Base-by-base conservation (phyloP, 169 alveolate species). In the Plasmodium vivax region DNA sequence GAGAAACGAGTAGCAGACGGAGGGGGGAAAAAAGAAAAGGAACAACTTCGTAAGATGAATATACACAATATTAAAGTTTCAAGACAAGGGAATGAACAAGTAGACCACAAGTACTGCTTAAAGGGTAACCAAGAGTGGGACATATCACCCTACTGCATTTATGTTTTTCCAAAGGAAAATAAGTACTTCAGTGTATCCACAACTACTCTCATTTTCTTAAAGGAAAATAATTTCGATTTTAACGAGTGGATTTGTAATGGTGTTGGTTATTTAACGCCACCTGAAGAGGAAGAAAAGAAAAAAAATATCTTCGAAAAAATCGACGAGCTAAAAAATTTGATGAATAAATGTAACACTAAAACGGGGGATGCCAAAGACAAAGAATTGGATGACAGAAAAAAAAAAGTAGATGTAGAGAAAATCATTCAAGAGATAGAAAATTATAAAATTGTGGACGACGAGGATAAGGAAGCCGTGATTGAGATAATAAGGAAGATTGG, bases 151-250 rank as follows among this genome's bases (percentile, higher is more conserved):
- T 95, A 97, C 51, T 96, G 98, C 30, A 84, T 97, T 16, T 97
- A 97, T 92, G 96, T 97, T 23, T 92, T 95, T 16, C 98, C 98
- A 23, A 82, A 96, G 32, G 96, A 96, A 54, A 92, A 95, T 72
- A 96, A 96, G 68, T 84, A 82, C 82, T 97, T 95, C 83, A 91
- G 97, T 95, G 98, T 97, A 16, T 94, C 97, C 32, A 96, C 98
- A 32, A 84, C 96, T 19, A 96, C 98, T 8, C 87, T 97, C 51
- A 93, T 84, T 43, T 97, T 97, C 79, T 95, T 97, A 56, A 96
- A 94, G 92, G 98, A 97, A 74, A 97, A 97, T 96, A 96, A 94
- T 77, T 97, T 97, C 79, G 98, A 97, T 95, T 97, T 97, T 95
- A 96, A 97, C 93, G 95, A 94, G 45, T 97, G 98, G 98, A 96